Base-by-base conservation (phyloP, 805 yeast genomes). In the Yamadazyma ubonensis region DNA sequence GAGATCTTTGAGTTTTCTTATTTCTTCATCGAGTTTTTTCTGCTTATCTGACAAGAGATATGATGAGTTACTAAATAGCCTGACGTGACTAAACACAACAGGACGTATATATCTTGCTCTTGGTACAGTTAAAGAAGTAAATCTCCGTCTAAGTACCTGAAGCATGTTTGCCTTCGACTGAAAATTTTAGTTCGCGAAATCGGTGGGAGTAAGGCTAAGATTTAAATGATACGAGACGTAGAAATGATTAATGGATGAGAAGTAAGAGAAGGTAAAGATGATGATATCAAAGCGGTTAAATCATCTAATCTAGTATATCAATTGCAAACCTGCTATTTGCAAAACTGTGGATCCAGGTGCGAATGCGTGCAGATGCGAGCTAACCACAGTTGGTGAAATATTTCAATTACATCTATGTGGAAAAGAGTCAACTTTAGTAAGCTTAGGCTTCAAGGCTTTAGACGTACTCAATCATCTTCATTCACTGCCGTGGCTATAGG, bases 1-100 rank as follows among this genome's bases (percentile, higher is more conserved):
- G 11, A 61, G 46, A 28, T 55, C 46, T 34, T 54, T 52, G 29
- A 58, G 45, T 38, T 52, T 53, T 33, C 41, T 48, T 29, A 57
- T 42, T 44, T 58, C 63, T 7, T 42, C 39, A 19, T 53, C 49
- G 19, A 54, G 35, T 43, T 44, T 45, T 6, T 45, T 42, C 21
- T 38, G 32, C 15, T 33, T 47, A 40, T 33, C 38, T 5, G 32
- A 20, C 20, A 40, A 27, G 15, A 38, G 25, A 6, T 37, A 34
- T 6, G 22, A 33, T 14, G 46, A 25, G 6, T 26, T 20, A 31
- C 36, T 41, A 28, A 42, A 43, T 20, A 25, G 12, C 14, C 41
- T 15, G 9, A 12, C 7, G 4, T n/a, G n/a, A n/a, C n/a, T n/a
- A n/a, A n/a, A n/a, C n/a, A n/a, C n/a, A n/a, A n/a, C n/a, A n/a